These are phyloP conservation scores for Pseudopyrenochaeta lycopersici DNA, from an alignment of 2,329 filamentous ascomycete genomes.

Conservation along the genomic window DNA sequence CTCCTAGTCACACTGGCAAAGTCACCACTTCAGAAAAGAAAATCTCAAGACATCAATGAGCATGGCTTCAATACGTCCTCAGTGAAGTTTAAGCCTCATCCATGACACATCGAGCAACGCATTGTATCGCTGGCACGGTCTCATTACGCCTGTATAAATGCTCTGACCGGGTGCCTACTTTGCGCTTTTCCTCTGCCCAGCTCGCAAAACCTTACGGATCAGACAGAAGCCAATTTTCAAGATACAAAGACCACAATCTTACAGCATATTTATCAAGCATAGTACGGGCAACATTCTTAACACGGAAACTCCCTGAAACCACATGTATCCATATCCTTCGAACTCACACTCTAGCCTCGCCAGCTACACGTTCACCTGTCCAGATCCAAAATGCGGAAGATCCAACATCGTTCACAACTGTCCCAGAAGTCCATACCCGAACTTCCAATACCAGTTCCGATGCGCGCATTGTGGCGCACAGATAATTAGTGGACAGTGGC, in stretches of 20 bases:
- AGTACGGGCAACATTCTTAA: not conserved
- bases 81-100: too few relatives aligned
- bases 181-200: not conserved
- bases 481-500: constrained; percentile 8
- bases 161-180: too few relatives aligned
- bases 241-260: not conserved
- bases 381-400: constrained; percentile 2
- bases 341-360: not conserved
- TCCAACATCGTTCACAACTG: constrained; percentile 1
- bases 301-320: not conserved
- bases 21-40: too few relatives aligned
- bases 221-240: too few relatives aligned
- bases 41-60: too few relatives aligned
- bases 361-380: constrained; percentile 5
- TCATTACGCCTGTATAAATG: not conserved
- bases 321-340: not conserved
- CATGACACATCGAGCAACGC: not conserved
- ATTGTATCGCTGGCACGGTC: not conserved
- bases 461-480: constrained; percentile 7
- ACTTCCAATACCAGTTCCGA: constrained; percentile 5
- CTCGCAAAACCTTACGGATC: not conserved
- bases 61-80: not conserved
- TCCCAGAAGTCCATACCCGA: constrained; percentile 7
- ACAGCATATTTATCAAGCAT: too few relatives aligned
- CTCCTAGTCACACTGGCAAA: too few relatives aligned